phyloP scores from a whole-genome alignment of 108 stramenopile genomes.

The Parietichytrium sp. region DNA sequence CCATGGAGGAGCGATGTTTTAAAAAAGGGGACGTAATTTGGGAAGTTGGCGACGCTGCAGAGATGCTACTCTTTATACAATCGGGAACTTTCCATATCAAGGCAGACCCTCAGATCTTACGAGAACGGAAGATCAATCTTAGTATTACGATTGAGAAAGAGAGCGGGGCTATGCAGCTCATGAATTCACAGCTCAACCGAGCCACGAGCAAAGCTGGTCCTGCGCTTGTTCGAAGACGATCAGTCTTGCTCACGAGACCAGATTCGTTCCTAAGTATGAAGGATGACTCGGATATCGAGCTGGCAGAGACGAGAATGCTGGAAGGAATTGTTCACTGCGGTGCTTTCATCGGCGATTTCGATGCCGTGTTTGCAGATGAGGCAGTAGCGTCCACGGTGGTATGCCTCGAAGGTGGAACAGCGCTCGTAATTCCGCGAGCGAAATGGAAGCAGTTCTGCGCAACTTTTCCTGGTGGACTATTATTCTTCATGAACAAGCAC shows the following conservation, averaged over 20 bases:
- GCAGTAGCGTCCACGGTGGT: background rate
- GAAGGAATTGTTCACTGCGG: no score
- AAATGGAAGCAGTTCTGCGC: constrained; percentile 35
- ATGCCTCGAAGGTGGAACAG: background rate
- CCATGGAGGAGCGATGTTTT: constrained; percentile 14
- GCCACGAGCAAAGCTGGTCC: background rate
- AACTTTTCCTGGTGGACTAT: background rate
- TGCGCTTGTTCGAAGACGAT: no score
- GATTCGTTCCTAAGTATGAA: no score
- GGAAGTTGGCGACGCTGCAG: background rate
- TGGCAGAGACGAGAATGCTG: no score
- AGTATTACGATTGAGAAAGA: background rate
- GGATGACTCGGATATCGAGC: no score
- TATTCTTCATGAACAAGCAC: constrained; percentile 27
- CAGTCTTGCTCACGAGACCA: no score
- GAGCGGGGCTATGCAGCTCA: background rate
- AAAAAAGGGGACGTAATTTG: background rate
- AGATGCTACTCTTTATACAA: background rate
- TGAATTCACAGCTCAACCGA: background rate
- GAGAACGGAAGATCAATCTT: background rate
- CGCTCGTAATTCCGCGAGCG: background rate
- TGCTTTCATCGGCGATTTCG: background rate
- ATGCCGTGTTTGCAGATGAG: constrained; percentile 25
- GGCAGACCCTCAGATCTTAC: background rate
- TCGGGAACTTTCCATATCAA: background rate